These are phyloP conservation scores for Aspergillus sp. DNA, from an alignment of 2,329 filamentous ascomycete species.

Conservation along the genomic window DNA sequence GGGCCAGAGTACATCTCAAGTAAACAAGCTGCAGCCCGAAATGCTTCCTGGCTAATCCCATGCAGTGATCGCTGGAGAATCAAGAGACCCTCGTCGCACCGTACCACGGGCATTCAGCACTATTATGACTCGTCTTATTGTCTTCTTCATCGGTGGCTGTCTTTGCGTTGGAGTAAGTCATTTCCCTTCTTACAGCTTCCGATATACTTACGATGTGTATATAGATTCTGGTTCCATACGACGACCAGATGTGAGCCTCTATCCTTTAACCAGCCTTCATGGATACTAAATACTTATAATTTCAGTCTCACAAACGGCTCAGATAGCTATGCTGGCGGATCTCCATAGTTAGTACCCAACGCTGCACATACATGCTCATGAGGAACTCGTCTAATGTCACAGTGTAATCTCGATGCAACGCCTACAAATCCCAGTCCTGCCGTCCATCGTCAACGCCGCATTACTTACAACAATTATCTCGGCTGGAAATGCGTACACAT, in stretches of 20 bases:
- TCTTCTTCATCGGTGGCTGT: constrained; percentile 6
- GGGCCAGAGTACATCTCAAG: constrained; percentile 7
- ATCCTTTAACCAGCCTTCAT: background rate
- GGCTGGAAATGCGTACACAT: constrained; percentile 4
- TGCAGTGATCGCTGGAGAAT: constrained; percentile 3
- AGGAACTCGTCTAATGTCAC: background rate
- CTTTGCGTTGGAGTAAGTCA: background rate
- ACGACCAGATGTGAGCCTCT: background rate
- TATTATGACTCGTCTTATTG: constrained; percentile 1
- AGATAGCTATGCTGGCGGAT: constrained; percentile 2
- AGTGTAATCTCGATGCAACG: constrained; percentile 7
- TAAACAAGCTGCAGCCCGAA: background rate
- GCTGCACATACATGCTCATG: background rate
- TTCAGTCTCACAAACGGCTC: background rate
- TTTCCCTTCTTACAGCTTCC: background rate
- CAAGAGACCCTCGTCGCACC: background rate
- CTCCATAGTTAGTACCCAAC: background rate
- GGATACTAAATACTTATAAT: background rate
- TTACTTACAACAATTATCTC: background rate
- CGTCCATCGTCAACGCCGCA: constrained; percentile 4
- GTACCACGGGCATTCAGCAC: background rate
- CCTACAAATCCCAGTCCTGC: background rate
- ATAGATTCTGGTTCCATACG: constrained; percentile 2
- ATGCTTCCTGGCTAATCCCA: background rate
- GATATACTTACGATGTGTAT: background rate